Evolutionary conservation across 2,329 filamentous ascomycete genomes (phyloP), one percentile per base, ranked within the genome.

Genomic region (Penicillium sp.): DNA sequence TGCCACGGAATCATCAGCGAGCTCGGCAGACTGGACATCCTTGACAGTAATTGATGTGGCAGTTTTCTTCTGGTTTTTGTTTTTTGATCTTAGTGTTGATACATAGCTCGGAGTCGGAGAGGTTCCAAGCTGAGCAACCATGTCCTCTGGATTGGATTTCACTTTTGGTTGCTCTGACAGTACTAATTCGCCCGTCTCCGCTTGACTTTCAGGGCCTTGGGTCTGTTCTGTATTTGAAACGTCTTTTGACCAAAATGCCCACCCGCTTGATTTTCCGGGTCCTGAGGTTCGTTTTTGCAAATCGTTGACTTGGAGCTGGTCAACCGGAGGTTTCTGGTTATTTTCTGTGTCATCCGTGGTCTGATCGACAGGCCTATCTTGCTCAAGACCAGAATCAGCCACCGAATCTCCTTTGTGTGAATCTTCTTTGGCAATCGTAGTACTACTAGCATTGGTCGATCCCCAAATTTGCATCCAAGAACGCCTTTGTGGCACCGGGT

Each of bases 391-490:
- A 51, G 59, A 45, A 20, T 63, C 59, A 46, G 53, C 38, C 14
- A 46, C 63, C 55, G 47, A 55, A 48, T 52, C 59, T 14, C 42
- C 54, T 56, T 59, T 62, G 47, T 52, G 47, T 16, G 48, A 43
- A 38, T 67, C 62, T 53, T 71, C 63, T 53, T 59, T 57, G 30
- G 62, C 57, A 48, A 67, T 69, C 28, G 62, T 57, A 50, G 67
- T 68, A 23, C 65, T 59, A 23, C 65, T 59, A 23, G 61, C 61
- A 42, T 46, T 58, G 12, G 64, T 61, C 45, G 70, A 69, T 57
- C 70, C 69, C 74, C 71, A 77, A 69, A 77, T 74, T 57, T 76
- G 74, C 56, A 77, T 66, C 76, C 74, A 77, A 45, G 73, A 75
- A 52, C 73, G 68, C 56, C 73, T 77, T 40, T 70, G 68, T 26